A percentile compares a stretch with the other conserved stretches of the same genome.
phyloP scores from a whole-genome alignment of 179 eudicot species.

The Gypsophila paniculata region DNA sequence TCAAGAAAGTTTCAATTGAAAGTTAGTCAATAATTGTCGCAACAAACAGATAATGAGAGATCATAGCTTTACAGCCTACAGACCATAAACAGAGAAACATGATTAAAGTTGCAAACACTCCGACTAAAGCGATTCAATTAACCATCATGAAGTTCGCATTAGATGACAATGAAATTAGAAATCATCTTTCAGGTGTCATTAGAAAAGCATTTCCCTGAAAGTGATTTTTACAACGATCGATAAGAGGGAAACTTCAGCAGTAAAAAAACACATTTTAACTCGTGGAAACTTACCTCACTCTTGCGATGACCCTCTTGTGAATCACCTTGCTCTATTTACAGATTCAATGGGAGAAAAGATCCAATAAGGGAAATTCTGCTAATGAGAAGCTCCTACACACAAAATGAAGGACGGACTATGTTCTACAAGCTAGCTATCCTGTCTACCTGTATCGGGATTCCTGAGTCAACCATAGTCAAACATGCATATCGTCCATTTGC shows the following conservation, averaged over 20 bases:
- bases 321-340: conserved; percentile 61
- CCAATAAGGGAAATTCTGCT: conserved; percentile 43
- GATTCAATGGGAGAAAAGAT: conserved; percentile 37
- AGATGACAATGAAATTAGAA: conserved; percentile 20
- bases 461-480: conserved; percentile 35
- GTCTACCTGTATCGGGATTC: conserved; percentile 27
- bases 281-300: conserved; percentile 24
- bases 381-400: conserved; percentile 28
- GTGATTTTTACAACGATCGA: conserved; percentile 20
- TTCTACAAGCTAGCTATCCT: conserved; percentile 44
- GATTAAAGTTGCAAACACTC: conserved; percentile 16
- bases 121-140: conserved; percentile 1
- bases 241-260: conserved; percentile 10
- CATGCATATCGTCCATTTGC: conserved; percentile 69
- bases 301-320: conserved; percentile 28
- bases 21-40: neutral
- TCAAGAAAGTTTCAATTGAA: neutral
- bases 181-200: conserved; percentile 21
- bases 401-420: conserved; percentile 46
- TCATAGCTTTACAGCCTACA: neutral
- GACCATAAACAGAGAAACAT: neutral
- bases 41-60: neutral
- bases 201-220: conserved; percentile 17
- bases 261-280: conserved; percentile 19
- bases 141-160: conserved; percentile 10